A percentile compares a stretch with the other conserved stretches of the same genome.
These are phyloP conservation scores for Mucor racemosus DNA, from an alignment of 371 early-diverging fungal genomes.

Conservation along the genomic window DNA sequence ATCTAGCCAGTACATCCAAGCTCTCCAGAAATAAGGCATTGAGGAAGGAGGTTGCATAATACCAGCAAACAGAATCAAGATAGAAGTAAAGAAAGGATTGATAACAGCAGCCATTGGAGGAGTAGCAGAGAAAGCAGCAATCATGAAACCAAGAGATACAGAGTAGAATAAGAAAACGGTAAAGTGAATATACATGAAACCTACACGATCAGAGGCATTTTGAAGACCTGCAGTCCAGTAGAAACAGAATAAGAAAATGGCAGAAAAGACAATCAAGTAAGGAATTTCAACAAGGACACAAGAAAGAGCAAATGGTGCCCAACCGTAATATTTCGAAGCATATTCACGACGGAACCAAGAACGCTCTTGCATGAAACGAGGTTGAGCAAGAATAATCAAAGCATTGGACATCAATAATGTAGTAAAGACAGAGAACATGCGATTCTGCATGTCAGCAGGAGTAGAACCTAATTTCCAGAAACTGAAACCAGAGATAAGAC, in stretches of 20 bases:
- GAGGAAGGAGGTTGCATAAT: constrained; percentile 65
- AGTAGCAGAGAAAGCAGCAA: constrained; percentile 55
- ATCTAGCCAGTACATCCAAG: constrained; percentile 83
- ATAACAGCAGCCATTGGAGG: constrained; percentile 74
- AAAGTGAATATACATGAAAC: constrained; percentile 68
- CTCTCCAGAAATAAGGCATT: constrained; percentile 79
- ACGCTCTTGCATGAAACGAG: constrained; percentile 76
- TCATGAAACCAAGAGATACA: constrained; percentile 68
- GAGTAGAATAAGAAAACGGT: constrained; percentile 68
- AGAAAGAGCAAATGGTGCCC: constrained; percentile 64
- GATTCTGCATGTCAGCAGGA: constrained; percentile 69
- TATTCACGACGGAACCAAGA: constrained; percentile 74
- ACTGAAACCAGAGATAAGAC: constrained; percentile 76
- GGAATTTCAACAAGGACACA: constrained; percentile 69
- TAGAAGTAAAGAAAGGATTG: constrained; percentile 75
- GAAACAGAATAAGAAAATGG: constrained; percentile 65
- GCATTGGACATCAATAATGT: constrained; percentile 68
- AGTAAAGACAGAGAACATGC: constrained; percentile 77
- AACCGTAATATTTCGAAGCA: constrained; percentile 74
- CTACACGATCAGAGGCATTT: constrained; percentile 52
- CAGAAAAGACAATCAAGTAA: constrained; percentile 57
- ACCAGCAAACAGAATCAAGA: constrained; percentile 76
- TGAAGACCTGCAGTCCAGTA: constrained; percentile 78
- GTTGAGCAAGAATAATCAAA: constrained; percentile 74
- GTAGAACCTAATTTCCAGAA: constrained; percentile 67